A percentile compares a stretch with the other conserved stretches of the same genome.
Evolutionary conservation across 768 basidiomycete genomes (phyloP).

Genomic region (Suillus spraguei): DNA sequence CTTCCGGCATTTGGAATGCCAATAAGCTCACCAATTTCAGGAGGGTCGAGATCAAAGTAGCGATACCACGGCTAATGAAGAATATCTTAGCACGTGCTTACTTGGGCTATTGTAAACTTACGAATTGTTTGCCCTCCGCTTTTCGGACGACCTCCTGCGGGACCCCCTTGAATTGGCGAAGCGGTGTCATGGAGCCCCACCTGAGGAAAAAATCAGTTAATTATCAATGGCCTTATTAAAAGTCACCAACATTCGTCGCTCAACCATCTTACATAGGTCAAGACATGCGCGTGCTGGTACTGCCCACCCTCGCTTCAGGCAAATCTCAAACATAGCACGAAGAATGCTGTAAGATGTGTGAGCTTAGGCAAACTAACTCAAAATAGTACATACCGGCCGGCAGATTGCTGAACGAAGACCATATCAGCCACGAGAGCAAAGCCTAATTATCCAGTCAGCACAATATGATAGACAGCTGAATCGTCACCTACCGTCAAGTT

Average conservation of each 20-base stretch:
- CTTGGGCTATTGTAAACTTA: slow-evolving; percentile 38
- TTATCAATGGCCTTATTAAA: background rate
- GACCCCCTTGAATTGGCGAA: slow-evolving; percentile 93
- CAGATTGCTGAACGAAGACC: slow-evolving; percentile 98
- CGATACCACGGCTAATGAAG: slow-evolving; percentile 83
- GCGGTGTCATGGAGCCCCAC: slow-evolving; percentile 98
- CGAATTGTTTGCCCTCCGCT: slow-evolving; percentile 97
- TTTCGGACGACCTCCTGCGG: slow-evolving; percentile 84
- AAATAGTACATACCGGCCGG: slow-evolving; percentile 65
- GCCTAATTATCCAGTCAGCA: slow-evolving; percentile 38
- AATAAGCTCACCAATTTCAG: slow-evolving; percentile 94
- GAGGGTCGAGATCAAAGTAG: slow-evolving; percentile 90
- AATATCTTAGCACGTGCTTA: slow-evolving; percentile 4
- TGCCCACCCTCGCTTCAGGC: slow-evolving; percentile 98
- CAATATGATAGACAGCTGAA: background rate
- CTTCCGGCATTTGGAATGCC: slow-evolving; percentile 93
- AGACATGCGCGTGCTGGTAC: slow-evolving; percentile 89
- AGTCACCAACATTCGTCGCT: slow-evolving; percentile 69
- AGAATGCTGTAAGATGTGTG: slow-evolving; percentile 61
- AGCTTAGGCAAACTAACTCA: background rate
- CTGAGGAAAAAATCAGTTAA: slow-evolving; percentile 38
- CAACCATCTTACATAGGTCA: slow-evolving; percentile 96
- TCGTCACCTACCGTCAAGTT: slow-evolving; percentile 68
- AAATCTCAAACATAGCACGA: slow-evolving; percentile 97
- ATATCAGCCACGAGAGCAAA: slow-evolving; percentile 88